Conservation (phyloP, 257 asterid species). For the Ballota nigra region DNA sequence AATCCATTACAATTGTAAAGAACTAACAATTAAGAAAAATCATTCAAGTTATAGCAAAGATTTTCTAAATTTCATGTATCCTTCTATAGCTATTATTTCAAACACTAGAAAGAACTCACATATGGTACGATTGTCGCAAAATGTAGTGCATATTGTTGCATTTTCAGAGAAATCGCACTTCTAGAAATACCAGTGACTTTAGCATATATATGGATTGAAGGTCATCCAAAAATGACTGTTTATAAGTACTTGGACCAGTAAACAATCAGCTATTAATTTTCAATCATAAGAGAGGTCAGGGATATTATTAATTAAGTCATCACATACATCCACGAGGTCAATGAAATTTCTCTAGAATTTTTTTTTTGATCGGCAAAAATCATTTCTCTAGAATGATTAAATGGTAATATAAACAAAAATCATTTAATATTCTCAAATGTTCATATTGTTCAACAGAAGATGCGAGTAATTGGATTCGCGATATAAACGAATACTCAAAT, state of each 20-base stretch:
- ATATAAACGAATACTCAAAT: background rate
- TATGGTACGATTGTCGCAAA: background rate
- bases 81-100: background rate
- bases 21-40: too few relatives aligned
- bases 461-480: background rate
- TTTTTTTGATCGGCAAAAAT: too few relatives aligned
- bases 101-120: background rate
- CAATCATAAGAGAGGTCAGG: background rate
- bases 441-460: background rate
- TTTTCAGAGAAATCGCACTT: background rate
- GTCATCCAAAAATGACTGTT: background rate
- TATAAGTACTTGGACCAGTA: background rate
- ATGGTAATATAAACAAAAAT: background rate
- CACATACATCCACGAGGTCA: background rate
- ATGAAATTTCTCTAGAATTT: background rate
- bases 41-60: background rate
- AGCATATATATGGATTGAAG: background rate
- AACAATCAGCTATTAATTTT: background rate
- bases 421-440: background rate
- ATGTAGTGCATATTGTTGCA: background rate
- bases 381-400: background rate
- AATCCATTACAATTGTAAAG: too few relatives aligned
- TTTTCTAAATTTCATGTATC: background rate
- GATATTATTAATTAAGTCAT: background rate
- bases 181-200: background rate